phyloP scores from a whole-genome alignment of 495 filamentous ascomycete genomes.

The Durotheca rogersii region DNA sequence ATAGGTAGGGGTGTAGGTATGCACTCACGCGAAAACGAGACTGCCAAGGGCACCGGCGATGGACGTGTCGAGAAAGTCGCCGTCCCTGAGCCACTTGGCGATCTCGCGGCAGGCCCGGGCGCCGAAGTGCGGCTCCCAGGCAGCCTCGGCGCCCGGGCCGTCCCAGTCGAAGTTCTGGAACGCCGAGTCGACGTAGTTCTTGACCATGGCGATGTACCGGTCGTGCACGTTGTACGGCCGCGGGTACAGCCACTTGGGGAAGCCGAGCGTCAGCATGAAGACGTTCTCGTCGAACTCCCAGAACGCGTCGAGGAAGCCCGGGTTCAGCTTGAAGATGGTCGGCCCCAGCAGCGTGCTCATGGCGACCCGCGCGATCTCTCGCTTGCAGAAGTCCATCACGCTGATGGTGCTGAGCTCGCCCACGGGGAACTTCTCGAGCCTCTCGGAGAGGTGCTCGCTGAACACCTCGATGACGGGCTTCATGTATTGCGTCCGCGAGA shows the following conservation, averaged over 20 bases:
- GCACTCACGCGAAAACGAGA: too few relatives aligned
- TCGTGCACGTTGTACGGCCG: constrained; percentile 40
- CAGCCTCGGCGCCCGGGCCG: constrained; percentile 8
- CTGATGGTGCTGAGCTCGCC: constrained; percentile 10
- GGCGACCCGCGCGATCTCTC: constrained; percentile 18
- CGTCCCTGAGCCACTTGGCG: constrained; percentile 9
- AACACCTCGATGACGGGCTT: too few relatives aligned
- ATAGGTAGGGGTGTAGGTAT: not conserved
- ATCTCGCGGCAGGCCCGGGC: constrained; percentile 9
- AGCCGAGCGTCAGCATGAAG: constrained; percentile 5
- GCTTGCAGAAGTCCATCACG: constrained; percentile 19
- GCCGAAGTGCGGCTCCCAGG: constrained; percentile 36
- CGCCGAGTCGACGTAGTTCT: constrained; percentile 6
- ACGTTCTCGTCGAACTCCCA: constrained; percentile 12
- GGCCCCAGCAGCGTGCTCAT: constrained; percentile 8
- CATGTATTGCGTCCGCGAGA: too few relatives aligned
- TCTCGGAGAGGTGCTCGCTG: too few relatives aligned
- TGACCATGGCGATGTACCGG: not conserved
- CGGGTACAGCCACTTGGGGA: constrained; percentile 60
- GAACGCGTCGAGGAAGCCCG: constrained; percentile 7
- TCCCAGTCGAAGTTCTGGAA: constrained; percentile 17
- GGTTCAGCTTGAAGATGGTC: constrained; percentile 4
- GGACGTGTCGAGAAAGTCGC: constrained; percentile 17
- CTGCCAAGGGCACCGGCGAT: too few relatives aligned
- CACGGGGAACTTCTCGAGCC: not conserved